These are phyloP conservation scores for Asterella californica DNA, from an alignment of 225 moss, liverwort and hornwort species.

Conservation along the genomic window DNA sequence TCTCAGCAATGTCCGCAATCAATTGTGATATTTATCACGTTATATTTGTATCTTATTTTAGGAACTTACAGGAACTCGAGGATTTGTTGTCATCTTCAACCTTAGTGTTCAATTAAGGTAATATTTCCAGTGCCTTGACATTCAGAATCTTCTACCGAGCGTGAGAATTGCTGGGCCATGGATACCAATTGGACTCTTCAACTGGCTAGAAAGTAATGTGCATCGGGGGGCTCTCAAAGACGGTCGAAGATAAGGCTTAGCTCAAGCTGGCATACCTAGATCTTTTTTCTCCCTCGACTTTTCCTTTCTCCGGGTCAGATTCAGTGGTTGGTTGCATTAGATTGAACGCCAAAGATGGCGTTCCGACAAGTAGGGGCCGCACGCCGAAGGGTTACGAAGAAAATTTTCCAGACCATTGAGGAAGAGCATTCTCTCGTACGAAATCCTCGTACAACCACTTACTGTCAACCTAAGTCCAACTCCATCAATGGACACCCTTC, in stretches of 20 bases:
- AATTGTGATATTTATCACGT: conserved; percentile 6
- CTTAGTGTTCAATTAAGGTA: not conserved
- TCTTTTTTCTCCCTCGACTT: not conserved
- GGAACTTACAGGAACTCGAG: not conserved
- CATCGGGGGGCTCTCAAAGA: conserved; percentile 9
- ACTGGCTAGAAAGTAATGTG: conserved; percentile 19
- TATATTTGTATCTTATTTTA: not conserved
- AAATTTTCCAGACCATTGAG: conserved; percentile 19
- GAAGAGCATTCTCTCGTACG: conserved; percentile 11
- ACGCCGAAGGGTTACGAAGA: conserved; percentile 34
- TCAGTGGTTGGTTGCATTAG: conserved; percentile 8
- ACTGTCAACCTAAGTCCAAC: conserved; percentile 6
- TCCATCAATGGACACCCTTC: conserved; percentile 11
- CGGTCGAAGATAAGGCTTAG: not conserved
- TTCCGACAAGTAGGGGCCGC: conserved; percentile 33
- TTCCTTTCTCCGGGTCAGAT: not conserved
- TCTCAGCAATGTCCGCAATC: not conserved
- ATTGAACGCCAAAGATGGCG: conserved; percentile 32
- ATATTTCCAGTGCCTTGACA: not conserved
- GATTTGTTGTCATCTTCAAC: not conserved
- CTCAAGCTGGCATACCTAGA: conserved; percentile 18
- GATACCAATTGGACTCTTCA: not conserved
- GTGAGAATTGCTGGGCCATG: not conserved
- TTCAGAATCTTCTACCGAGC: not conserved
- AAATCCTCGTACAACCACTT: not conserved